A percentile compares a stretch with the other conserved stretches of the same genome.
Conservation (phyloP, 106 monocot species). For the Cymbidium sinense region DNA sequence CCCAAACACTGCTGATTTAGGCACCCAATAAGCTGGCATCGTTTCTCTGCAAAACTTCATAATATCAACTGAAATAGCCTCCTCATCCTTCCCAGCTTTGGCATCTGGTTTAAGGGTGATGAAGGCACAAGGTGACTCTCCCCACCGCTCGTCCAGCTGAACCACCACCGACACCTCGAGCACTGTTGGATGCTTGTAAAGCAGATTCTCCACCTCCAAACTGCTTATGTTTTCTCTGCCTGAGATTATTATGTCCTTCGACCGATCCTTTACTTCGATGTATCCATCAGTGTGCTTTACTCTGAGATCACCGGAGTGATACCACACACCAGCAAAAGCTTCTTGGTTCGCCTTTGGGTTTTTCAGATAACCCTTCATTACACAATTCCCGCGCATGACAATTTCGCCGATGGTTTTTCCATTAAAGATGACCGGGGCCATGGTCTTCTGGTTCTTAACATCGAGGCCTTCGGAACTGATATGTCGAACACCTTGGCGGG, state of each 20-base stretch:
- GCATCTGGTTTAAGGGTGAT: constrained; percentile 35
- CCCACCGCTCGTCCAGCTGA: constrained; percentile 60
- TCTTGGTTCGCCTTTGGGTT: constrained; percentile 56
- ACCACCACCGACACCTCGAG: constrained; percentile 63
- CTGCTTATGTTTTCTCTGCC: constrained; percentile 77
- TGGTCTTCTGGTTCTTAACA: constrained; percentile 40
- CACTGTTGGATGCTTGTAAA: constrained; percentile 53
- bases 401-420: constrained; percentile 60
- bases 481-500: constrained; percentile 66
- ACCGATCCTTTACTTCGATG: constrained; percentile 65
- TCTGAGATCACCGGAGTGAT: constrained; percentile 66
- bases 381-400: constrained; percentile 57
- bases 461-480: constrained; percentile 50
- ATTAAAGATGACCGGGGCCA: constrained; percentile 46
- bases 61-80: constrained; percentile 32
- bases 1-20: constrained; percentile 57
- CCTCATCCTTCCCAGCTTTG: constrained; percentile 19
- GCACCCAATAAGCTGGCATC: constrained; percentile 68
- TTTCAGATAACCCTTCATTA: constrained; percentile 77
- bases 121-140: constrained; percentile 75
- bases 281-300: constrained; percentile 64
- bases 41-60: constrained; percentile 42
- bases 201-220: constrained; percentile 57
- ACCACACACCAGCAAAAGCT: constrained; percentile 68
- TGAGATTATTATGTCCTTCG: constrained; percentile 67